Conservation (phyloP, 1,284 basidiomycete species). For the Pseudozyma sp. region DNA sequence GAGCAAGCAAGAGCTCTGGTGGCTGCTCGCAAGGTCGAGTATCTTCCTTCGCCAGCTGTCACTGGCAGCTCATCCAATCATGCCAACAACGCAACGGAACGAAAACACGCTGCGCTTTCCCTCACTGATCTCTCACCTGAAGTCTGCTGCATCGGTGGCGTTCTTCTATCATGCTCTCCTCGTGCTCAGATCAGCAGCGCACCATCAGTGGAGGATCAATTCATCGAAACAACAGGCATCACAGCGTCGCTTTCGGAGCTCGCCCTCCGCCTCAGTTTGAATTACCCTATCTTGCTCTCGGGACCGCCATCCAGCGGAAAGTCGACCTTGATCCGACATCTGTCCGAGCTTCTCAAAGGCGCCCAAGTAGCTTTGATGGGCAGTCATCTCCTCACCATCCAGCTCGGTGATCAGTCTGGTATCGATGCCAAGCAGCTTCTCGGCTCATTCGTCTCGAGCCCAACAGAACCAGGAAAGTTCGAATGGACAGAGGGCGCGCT, state of each 20-base stretch:
- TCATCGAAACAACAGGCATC: conserved; percentile 78
- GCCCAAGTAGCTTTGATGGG: conserved; percentile 3
- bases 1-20: conserved; percentile 9
- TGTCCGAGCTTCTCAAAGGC: conserved; percentile 69
- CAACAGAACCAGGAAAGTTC: conserved; percentile 86
- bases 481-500: conserved; percentile 97
- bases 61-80: not conserved
- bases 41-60: conserved; percentile 7
- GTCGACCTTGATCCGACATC: conserved; percentile 81
- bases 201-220: conserved; percentile 18
- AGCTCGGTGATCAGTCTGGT: conserved; percentile 75
- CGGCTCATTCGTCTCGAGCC: conserved; percentile 92
- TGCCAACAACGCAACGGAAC: not conserved
- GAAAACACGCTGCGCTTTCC: conserved; percentile 5
- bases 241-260: conserved; percentile 76
- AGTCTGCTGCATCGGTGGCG: conserved; percentile 51
- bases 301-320: conserved; percentile 93
- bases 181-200: not conserved
- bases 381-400: conserved; percentile 80
- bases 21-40: conserved; percentile 1
- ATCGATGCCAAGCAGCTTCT: conserved; percentile 93
- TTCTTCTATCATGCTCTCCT: conserved; percentile 41
- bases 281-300: conserved; percentile 84
- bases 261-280: conserved; percentile 77
- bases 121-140: conserved; percentile 14